phyloP scores from a whole-genome alignment of 2,329 filamentous ascomycete genomes.

The Sordariomycetes sp. region DNA sequence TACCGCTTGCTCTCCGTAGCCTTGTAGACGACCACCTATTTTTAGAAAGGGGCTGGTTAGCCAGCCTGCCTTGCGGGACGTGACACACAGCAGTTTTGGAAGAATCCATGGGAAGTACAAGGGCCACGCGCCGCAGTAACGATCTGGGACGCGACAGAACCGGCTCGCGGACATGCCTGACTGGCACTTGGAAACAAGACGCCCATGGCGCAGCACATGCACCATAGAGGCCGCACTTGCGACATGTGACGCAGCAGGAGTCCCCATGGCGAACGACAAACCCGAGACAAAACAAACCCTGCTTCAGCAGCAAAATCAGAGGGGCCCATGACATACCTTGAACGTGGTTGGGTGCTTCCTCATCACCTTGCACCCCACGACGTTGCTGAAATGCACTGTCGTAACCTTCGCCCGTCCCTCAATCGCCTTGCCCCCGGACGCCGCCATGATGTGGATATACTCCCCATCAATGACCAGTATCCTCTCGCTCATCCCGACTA shows the following conservation, averaged over 20 bases:
- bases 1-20: slow-evolving; percentile 70
- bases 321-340: slow-evolving; percentile 41
- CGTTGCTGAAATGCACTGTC: slow-evolving; percentile 72
- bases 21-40: slow-evolving; percentile 59
- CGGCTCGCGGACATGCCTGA: neutral
- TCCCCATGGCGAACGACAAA: neutral
- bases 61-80: no score
- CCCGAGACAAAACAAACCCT: neutral
- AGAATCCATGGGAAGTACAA: neutral
- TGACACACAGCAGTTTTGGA: neutral
- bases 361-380: slow-evolving; percentile 73
- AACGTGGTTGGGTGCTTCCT: slow-evolving; percentile 73
- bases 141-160: neutral
- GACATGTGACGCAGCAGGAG: no score
- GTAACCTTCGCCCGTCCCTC: slow-evolving; percentile 61
- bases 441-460: slow-evolving; percentile 76
- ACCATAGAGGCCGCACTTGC: no score
- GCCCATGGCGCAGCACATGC: no score
- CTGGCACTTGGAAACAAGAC: no score
- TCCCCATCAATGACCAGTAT: slow-evolving; percentile 74
- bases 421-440: slow-evolving; percentile 53
- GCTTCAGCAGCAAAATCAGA: neutral
- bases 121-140: neutral
- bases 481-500: slow-evolving; percentile 65
- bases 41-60: neutral